Base-by-base conservation (phyloP, 306 rosid species). In the Prunus kanzakura region DNA sequence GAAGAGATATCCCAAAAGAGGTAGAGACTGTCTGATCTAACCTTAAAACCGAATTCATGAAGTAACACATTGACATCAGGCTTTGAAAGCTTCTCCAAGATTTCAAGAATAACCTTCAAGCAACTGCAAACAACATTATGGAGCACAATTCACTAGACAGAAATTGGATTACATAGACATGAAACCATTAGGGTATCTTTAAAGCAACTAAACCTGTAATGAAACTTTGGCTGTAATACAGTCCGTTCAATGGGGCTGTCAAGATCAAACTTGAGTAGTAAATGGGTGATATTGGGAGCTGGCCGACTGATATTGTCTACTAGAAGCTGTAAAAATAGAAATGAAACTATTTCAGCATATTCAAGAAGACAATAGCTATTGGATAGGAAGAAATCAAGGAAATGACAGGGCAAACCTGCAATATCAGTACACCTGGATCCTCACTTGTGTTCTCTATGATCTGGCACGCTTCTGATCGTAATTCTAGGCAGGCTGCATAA, bases 401-500 rank as follows among this genome's bases (percentile, higher is more conserved):
- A 72, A 25, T 38, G 23, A 65, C 27, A 76, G 57, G 2, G 76
- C 93, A 50, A 78, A 91, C 98, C 88, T 91, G 97, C 95, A 95
- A 81, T 76, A 95, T 92, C 81, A 95, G 97, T 84, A 92, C 91
- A 69, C 97, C 98, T 8, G 93, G 87, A 92, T 95, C 97, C 64
- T 94, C 93, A 82, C 71, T 87, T 67, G 82, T 82, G 73, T 87
- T 89, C 71, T 89, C 97, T 65, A 88, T 80, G 76, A 77, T 72
- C 83, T 89, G 95, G 77, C 78, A 85, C 80, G 90, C 97, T 81
- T 90, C 97, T 7, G 93, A 89, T 73, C 93, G 84, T 80, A 88
- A 85, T 82, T 92, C 98, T 23, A 95, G 97, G 91, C 98, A 95
- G 69, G 97, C 96, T 71, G 98, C 98, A 88, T 95, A 95, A 88